phyloP scores from a whole-genome alignment of 805 yeast genomes.

The Ogataea philodendri region DNA sequence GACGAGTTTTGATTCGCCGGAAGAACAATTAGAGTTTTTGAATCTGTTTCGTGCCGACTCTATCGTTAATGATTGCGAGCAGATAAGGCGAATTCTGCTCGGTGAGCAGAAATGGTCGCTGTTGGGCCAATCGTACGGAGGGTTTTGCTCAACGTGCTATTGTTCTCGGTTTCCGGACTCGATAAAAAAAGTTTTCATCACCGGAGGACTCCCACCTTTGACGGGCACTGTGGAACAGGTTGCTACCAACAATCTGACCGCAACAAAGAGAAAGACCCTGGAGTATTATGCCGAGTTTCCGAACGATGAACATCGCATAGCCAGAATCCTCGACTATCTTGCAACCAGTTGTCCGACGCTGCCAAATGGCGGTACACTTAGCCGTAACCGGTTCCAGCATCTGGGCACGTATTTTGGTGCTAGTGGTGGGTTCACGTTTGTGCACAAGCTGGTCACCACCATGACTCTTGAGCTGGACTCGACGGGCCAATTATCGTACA shows the following conservation, averaged over 20 bases:
- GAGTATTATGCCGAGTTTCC: slow-evolving; percentile 51
- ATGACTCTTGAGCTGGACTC: slow-evolving; percentile 39
- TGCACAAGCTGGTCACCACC: slow-evolving; percentile 45
- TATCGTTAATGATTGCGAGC: slow-evolving; percentile 50
- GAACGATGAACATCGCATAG: slow-evolving; percentile 41
- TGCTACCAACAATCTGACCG: slow-evolving; percentile 44
- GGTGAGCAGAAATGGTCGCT: slow-evolving; percentile 44
- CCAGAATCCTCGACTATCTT: slow-evolving; percentile 37
- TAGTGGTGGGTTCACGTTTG: slow-evolving; percentile 45
- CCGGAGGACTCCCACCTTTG: slow-evolving; percentile 62
- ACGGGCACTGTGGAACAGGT: slow-evolving; percentile 44
- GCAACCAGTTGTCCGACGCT: slow-evolving; percentile 31
- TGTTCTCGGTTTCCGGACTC: slow-evolving; percentile 43
- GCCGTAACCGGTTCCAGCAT: slow-evolving; percentile 52
- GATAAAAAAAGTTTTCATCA: slow-evolving; percentile 43
- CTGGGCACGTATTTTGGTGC: slow-evolving; percentile 52
- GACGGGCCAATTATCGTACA: slow-evolving; percentile 39
- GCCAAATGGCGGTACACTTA: slow-evolving; percentile 51
- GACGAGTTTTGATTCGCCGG: slow-evolving; percentile 17
- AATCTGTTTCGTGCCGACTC: slow-evolving; percentile 51
- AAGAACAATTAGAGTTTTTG: slow-evolving; percentile 40
- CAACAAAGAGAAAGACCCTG: slow-evolving; percentile 47
- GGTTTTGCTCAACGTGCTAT: slow-evolving; percentile 50
- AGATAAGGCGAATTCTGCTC: slow-evolving; percentile 38
- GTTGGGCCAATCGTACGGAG: slow-evolving; percentile 57